Conservation (phyloP, 2,329 filamentous ascomycete species). For the Calonectria honghensis region DNA sequence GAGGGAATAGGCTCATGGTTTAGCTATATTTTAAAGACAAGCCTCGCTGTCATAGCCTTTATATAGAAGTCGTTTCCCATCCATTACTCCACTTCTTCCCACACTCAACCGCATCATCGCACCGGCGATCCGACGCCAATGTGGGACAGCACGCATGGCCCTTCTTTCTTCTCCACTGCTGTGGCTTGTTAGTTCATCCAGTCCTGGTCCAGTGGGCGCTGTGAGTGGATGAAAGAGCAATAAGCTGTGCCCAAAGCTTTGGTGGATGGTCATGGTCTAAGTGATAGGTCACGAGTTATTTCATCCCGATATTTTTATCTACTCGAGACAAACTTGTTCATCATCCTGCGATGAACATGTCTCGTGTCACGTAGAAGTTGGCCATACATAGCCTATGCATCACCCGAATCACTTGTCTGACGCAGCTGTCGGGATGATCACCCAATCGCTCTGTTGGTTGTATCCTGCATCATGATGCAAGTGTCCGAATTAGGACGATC, state of each 20-base stretch:
- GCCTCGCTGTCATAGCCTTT: not conserved
- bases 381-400: not conserved
- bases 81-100: slow-evolving; percentile 17
- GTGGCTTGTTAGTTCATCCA: slow-evolving; percentile 15
- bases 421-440: slow-evolving; percentile 16
- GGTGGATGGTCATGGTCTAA: not conserved
- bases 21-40: not conserved
- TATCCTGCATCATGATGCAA: slow-evolving; percentile 19
- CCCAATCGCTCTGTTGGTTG: slow-evolving; percentile 5
- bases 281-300: not conserved
- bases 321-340: not conserved
- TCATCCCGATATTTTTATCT: not conserved
- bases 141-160: slow-evolving; percentile 35
- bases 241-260: not conserved
- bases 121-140: slow-evolving; percentile 47
- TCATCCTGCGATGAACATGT: slow-evolving; percentile 1
- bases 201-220: not conserved
- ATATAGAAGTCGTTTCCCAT: slow-evolving; percentile 6
- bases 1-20: not conserved
- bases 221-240: not conserved
- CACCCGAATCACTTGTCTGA: slow-evolving; percentile 6
- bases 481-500: slow-evolving; percentile 19
- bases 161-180: slow-evolving; percentile 19
- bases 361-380: not conserved
- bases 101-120: slow-evolving; percentile 46